Percentiles rank a stretch among this genome's conserved stretches.
phyloP scores from a whole-genome alignment of 352 stramenopile genomes.

The Phytophthora sojae region DNA sequence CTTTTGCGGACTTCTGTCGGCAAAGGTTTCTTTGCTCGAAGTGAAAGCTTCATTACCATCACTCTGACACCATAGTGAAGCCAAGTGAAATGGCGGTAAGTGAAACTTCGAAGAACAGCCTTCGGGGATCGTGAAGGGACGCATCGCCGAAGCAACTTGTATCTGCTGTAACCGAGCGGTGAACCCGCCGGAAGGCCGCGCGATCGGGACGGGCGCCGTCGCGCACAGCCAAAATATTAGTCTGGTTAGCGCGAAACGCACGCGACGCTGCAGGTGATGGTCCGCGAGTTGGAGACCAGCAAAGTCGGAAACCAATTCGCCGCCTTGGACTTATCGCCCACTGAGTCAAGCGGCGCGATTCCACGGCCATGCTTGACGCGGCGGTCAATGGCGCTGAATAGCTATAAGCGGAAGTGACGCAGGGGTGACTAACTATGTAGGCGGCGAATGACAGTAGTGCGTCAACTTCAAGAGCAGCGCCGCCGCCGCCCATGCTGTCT shows the following conservation, averaged over 20 bases:
- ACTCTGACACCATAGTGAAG: not conserved
- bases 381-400: too few species aligned
- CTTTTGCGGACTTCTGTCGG: conserved; percentile 3
- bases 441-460: too few species aligned
- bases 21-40: conserved; percentile 11
- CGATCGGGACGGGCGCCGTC: not conserved
- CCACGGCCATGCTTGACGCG: too few species aligned
- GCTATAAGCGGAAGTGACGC: too few species aligned
- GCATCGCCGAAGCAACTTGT: not conserved
- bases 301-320: too few species aligned
- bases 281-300: conserved; percentile 1
- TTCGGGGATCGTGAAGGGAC: conserved; percentile 3
- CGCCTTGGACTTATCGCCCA: too few species aligned
- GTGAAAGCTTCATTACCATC: not conserved
- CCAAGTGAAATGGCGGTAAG: not conserved
- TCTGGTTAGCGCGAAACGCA: not conserved
- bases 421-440: too few species aligned
- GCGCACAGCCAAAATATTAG: not conserved
- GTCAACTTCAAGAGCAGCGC: too few species aligned
- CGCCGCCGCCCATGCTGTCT: too few species aligned
- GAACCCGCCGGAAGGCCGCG: not conserved
- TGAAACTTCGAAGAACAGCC: conserved; percentile 1
- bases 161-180: not conserved
- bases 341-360: too few species aligned
- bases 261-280: conserved; percentile 4